A percentile compares a stretch with the other conserved stretches of the same genome.
Evolutionary conservation across 805 yeast species (phyloP).

Genomic region (Metschnikowia orientalis): DNA sequence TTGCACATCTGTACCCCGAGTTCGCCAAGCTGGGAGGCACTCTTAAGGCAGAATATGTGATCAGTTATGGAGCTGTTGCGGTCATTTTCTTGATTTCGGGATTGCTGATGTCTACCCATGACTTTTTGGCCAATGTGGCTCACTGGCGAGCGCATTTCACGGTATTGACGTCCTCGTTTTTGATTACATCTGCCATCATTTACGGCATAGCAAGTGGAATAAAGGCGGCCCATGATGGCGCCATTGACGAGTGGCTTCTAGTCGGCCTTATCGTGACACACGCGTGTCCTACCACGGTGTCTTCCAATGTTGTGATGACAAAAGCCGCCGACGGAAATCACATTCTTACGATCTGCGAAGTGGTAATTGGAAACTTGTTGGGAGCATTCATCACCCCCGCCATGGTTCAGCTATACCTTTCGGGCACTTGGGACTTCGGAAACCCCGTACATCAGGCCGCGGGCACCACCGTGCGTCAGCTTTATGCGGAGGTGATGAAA

Average conservation of each 20-base stretch:
- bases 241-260: conserved; percentile 71
- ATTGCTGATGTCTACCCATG: conserved; percentile 64
- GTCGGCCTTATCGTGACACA: conserved; percentile 81
- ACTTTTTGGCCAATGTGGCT: conserved; percentile 55
- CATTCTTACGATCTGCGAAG: conserved; percentile 74
- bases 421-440: conserved; percentile 65
- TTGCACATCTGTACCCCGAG: conserved; percentile 74
- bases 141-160: conserved; percentile 84
- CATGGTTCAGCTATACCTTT: conserved; percentile 63
- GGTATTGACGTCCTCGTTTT: conserved; percentile 61
- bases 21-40: conserved; percentile 83
- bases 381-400: conserved; percentile 92
- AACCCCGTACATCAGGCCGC: conserved; percentile 58
- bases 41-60: conserved; percentile 67
- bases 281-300: conserved; percentile 87
- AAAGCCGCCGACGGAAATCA: conserved; percentile 80
- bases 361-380: conserved; percentile 73
- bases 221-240: conserved; percentile 46
- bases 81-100: conserved; percentile 81
- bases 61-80: conserved; percentile 85
- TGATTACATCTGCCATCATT: conserved; percentile 66
- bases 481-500: conserved; percentile 77
- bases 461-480: conserved; percentile 42
- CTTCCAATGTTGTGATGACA: conserved; percentile 92
- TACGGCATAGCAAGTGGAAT: conserved; percentile 72